Percentiles rank a stretch among this genome's conserved stretches.
These are phyloP conservation scores for Nicotiana undulata DNA, from an alignment of 257 asterid genomes.

Conservation along the genomic window DNA sequence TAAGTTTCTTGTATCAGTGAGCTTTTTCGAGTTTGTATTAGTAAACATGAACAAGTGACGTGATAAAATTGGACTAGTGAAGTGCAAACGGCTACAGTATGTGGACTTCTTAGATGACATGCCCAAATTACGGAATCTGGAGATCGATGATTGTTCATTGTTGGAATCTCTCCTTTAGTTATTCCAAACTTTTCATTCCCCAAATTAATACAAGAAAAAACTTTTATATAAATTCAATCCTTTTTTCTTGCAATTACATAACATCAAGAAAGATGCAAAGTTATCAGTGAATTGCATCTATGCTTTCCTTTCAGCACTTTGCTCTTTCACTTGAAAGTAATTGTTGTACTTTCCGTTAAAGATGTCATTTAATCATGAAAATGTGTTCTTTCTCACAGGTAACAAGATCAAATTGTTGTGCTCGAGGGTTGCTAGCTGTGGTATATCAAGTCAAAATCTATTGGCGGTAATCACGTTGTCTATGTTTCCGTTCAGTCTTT, in stretches of 20 bases:
- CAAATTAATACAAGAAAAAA: too few species aligned
- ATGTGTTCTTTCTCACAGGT: neutral
- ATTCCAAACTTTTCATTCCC: too few species aligned
- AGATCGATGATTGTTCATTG: neutral
- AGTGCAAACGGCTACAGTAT: neutral
- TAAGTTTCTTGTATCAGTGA: too few species aligned
- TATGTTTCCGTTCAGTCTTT: neutral
- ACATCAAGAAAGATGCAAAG: too few species aligned
- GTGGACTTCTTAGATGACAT: conserved; percentile 15
- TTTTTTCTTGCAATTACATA: neutral
- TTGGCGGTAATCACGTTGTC: neutral
- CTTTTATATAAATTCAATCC: too few species aligned
- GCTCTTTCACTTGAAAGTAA: neutral
- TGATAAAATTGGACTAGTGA: too few species aligned
- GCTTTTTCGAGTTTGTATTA: too few species aligned
- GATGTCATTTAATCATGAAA: neutral
- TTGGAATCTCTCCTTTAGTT: neutral
- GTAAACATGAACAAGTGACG: too few species aligned
- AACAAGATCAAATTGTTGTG: neutral
- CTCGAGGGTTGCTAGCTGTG: neutral
- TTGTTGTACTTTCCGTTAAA: neutral
- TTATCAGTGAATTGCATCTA: too few species aligned
- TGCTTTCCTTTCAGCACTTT: neutral
- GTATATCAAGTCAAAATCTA: neutral
- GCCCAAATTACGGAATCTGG: neutral